A percentile compares a stretch with the other conserved stretches of the same genome.
These are phyloP conservation scores for Plectranthus barbatus DNA, from an alignment of 257 asterid genomes.

Conservation along the genomic window DNA sequence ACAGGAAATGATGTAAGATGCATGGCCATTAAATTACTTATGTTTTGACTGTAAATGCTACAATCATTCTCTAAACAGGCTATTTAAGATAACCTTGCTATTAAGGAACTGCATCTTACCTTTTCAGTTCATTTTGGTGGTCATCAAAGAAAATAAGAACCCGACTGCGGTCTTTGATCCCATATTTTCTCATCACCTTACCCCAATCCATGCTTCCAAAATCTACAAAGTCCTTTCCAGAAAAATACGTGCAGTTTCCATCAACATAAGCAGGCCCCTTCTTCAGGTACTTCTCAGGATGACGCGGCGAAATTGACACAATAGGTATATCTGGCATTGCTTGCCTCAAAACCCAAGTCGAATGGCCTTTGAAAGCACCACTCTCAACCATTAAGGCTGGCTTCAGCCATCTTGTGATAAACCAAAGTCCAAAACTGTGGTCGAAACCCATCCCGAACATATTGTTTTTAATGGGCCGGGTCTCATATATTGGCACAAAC, in stretches of 20 bases:
- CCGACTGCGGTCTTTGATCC: conserved; percentile 56
- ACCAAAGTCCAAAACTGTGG: conserved; percentile 99
- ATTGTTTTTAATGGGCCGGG: conserved; percentile 85
- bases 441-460: conserved; percentile 98
- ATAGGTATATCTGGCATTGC: conserved; percentile 85
- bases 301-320: conserved; percentile 87
- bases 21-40: not conserved
- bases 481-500: conserved; percentile 80
- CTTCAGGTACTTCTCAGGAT: conserved; percentile 88
- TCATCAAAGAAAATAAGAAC: conserved; percentile 95
- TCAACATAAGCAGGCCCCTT: conserved; percentile 99
- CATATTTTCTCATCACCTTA: conserved; percentile 60
- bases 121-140: conserved; percentile 93
- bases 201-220: conserved; percentile 96
- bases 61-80: not conserved
- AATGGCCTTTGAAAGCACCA: conserved; percentile 98
- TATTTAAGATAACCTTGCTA: not conserved
- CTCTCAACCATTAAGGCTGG: conserved; percentile 95
- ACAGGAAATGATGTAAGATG: not conserved
- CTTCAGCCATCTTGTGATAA: conserved; percentile 71
- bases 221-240: conserved; percentile 93
- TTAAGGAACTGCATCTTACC: conserved; percentile 32
- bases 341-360: conserved; percentile 97
- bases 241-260: conserved; percentile 88
- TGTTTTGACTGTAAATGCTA: not conserved